Base-by-base conservation (phyloP, 225 moss, liverwort and hornwort genomes). In the Marchantia paleacea region DNA sequence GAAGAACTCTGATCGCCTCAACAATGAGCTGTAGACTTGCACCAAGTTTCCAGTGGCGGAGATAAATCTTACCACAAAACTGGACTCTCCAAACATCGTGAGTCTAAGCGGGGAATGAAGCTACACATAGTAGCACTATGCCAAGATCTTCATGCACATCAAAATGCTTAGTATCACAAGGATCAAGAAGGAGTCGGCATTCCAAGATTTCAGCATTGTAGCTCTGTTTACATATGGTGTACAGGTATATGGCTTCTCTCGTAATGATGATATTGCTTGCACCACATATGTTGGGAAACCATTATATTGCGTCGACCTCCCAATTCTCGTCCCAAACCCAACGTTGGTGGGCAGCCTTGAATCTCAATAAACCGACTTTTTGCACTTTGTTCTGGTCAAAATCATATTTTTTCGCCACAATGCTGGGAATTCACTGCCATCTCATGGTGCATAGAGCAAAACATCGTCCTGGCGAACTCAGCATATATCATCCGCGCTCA, bases 251-350 rank as follows among this genome's bases (percentile, higher is more conserved):
- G 0, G 72, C 72, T n/a, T 73, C 72, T 24, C 72, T 39, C 0
- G 72, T 73, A 48, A 73, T 73, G 52, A 10, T 73, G 49, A 52
- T 52, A 52, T n/a, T 73, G 72, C 72, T 52, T 0, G 24, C 51
- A 52, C 72, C 51, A 52, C 51, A 73, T 25, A 5, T 73, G 72
- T n/a, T 52, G 72, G 72, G 52, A 12, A 73, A 73, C 72, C 72
- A 51, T 39, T 73, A 48, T 22, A 50, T n/a, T 7, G 39, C 50
- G 14, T 73, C 52, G 22, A 73, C 72, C 72, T 73, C 50, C 72
- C 72, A 73, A 24, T 22, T 73, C 47, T 73, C 72, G 22, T 73
- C 72, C 72, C 72, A 73, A 10, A 73, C 72, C 72, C 72, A 73
- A 73, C 49, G 51, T 63, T 63, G 63, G 22, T 24, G 63, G 24